phyloP scores from a whole-genome alignment of 768 basidiomycete genomes.

The Tubosaeta sp. region DNA sequence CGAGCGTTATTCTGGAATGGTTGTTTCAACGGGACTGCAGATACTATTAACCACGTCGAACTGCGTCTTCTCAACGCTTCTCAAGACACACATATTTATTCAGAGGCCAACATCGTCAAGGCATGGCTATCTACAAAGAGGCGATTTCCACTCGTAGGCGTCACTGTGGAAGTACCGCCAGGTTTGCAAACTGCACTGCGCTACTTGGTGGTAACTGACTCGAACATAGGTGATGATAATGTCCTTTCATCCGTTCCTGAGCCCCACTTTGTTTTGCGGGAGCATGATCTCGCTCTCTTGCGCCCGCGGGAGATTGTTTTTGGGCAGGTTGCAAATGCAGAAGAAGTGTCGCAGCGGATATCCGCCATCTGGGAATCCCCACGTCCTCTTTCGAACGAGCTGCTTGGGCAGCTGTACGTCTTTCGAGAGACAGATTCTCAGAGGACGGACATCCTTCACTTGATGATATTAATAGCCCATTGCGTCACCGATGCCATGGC shows the following conservation, averaged over 20 bases:
- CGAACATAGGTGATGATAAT: background rate
- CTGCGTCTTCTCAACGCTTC: background rate
- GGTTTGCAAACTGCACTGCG: background rate
- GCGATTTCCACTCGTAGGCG: background rate
- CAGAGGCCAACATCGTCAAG: background rate
- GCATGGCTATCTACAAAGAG: conserved; percentile 3
- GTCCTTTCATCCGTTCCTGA: background rate
- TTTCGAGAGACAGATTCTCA: background rate
- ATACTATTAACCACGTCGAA: background rate
- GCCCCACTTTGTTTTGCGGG: background rate
- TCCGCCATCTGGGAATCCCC: background rate
- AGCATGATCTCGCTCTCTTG: conserved; percentile 25
- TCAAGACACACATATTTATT: background rate
- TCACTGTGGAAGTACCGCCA: background rate
- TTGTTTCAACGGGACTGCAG: background rate
- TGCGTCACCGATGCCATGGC: conserved; percentile 48
- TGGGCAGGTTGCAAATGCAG: background rate
- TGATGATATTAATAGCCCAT: conserved; percentile 45
- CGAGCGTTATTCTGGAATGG: background rate
- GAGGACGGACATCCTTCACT: conserved; percentile 28
- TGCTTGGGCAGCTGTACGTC: background rate
- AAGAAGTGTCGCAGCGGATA: background rate
- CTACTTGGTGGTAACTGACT: background rate
- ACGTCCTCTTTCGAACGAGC: background rate
- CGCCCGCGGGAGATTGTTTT: conserved; percentile 11